Percentiles rank a stretch among this genome's conserved stretches.
Conservation (phyloP, 1,284 basidiomycete genomes). For the Puccinia brachypodii region DNA sequence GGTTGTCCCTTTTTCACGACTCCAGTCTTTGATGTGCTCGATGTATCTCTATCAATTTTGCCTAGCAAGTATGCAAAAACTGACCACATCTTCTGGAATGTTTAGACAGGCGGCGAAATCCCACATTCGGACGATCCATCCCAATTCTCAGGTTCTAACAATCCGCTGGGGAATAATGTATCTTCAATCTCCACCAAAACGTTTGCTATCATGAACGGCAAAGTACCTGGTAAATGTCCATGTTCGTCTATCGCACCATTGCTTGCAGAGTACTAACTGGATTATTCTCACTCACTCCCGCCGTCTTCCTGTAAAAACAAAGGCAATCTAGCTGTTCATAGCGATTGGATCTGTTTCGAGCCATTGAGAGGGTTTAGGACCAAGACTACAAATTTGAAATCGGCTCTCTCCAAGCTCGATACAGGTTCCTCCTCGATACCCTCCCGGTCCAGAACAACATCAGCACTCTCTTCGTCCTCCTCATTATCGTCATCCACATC, state of each 20-base stretch:
- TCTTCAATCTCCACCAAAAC: slow-evolving; percentile 12
- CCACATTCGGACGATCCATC: not conserved
- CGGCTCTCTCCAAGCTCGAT: not conserved
- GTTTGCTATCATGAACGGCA: slow-evolving; percentile 35
- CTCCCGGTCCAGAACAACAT: not conserved
- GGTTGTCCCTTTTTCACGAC: not conserved
- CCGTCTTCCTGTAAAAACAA: no score
- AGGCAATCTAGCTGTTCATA: slow-evolving; percentile 20
- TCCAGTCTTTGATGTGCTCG: not conserved
- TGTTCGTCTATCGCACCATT: no score
- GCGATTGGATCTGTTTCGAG: slow-evolving; percentile 33
- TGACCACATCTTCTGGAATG: not conserved
- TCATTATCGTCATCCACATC: no score
- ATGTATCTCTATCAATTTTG: not conserved
- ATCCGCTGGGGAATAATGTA: not conserved
- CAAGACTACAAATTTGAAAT: slow-evolving; percentile 7
- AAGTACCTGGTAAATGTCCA: slow-evolving; percentile 43
- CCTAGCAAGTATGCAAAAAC: not conserved
- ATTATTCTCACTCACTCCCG: no score
- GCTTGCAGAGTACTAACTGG: no score
- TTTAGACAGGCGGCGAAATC: not conserved
- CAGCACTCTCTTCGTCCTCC: not conserved
- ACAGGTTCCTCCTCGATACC: not conserved
- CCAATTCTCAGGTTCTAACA: not conserved
- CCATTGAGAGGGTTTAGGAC: slow-evolving; percentile 41